Percentiles rank a stretch among this genome's conserved stretches.
Conservation (phyloP, 1,139 yeast genomes). For the Pichia sp. region DNA sequence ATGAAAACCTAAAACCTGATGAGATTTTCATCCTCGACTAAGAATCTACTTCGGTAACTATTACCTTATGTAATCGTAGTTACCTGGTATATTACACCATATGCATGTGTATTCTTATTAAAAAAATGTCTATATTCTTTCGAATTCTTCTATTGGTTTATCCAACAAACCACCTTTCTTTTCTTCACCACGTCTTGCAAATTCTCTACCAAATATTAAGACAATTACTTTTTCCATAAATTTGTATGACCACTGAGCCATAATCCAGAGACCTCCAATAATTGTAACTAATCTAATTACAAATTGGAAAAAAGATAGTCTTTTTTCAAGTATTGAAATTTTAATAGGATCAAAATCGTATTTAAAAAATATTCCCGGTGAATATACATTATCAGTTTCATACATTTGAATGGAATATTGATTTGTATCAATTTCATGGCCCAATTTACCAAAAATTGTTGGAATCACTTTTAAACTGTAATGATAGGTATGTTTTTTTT, state of each 20-base stretch:
- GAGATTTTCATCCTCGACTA: too few relatives aligned
- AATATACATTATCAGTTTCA: slow-evolving; percentile 30
- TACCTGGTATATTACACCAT: too few relatives aligned
- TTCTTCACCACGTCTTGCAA: slow-evolving; percentile 51
- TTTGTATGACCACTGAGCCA: slow-evolving; percentile 42
- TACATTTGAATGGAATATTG: slow-evolving; percentile 75
- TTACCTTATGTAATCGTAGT: too few relatives aligned
- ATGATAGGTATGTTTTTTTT: slow-evolving; percentile 38
- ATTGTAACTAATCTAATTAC: slow-evolving; percentile 74
- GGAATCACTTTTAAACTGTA: slow-evolving; percentile 83
- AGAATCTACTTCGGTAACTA: too few relatives aligned
- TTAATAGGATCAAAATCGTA: slow-evolving; percentile 88
- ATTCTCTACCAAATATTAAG: slow-evolving; percentile 44
- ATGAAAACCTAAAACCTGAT: too few relatives aligned
- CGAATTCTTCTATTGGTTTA: slow-evolving; percentile 22
- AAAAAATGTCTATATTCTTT: slow-evolving; percentile 16
- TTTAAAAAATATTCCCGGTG: slow-evolving; percentile 77
- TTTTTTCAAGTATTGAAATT: slow-evolving; percentile 57
- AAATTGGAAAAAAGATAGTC: slow-evolving; percentile 75
- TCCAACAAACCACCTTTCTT: slow-evolving; percentile 31
- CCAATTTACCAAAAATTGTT: slow-evolving; percentile 65
- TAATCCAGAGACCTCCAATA: slow-evolving; percentile 60
- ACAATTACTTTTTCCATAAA: slow-evolving; percentile 39
- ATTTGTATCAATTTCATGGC: slow-evolving; percentile 68
- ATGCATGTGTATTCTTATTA: neutral